These are phyloP conservation scores for Diplodia mutila DNA, from an alignment of 2,329 filamentous ascomycete species.

Conservation along the genomic window DNA sequence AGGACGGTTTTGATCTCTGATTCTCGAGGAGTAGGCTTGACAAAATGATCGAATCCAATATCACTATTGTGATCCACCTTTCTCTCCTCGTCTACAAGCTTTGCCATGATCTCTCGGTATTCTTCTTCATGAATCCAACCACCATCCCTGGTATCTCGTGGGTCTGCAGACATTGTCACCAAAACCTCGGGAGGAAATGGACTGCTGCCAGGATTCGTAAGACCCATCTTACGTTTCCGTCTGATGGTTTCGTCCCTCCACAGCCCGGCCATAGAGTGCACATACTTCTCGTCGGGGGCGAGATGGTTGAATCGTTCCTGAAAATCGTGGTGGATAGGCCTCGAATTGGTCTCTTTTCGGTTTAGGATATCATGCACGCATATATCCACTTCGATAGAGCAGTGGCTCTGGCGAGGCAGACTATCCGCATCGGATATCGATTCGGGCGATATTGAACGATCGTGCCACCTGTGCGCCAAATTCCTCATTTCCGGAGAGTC, in stretches of 20 bases:
- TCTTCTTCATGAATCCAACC: slow-evolving; percentile 94
- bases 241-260: slow-evolving; percentile 89
- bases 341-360: slow-evolving; percentile 71
- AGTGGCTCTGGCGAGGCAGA: slow-evolving; percentile 82
- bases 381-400: slow-evolving; percentile 86
- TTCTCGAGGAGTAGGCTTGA: slow-evolving; percentile 58
- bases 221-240: slow-evolving; percentile 71
- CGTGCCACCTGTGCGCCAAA: slow-evolving; percentile 76
- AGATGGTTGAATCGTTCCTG: slow-evolving; percentile 70
- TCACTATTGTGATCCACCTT: slow-evolving; percentile 49
- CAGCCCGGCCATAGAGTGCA: slow-evolving; percentile 89
- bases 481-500: slow-evolving; percentile 65
- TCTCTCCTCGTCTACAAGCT: slow-evolving; percentile 68
- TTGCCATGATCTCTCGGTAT: slow-evolving; percentile 66
- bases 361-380: slow-evolving; percentile 89
- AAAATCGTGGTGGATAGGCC: slow-evolving; percentile 87
- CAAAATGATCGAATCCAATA: slow-evolving; percentile 68
- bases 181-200: slow-evolving; percentile 82
- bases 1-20: slow-evolving; percentile 72
- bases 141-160: slow-evolving; percentile 70
- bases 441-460: slow-evolving; percentile 65
- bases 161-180: slow-evolving; percentile 85
- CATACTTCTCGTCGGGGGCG: slow-evolving; percentile 73
- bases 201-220: slow-evolving; percentile 66
- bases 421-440: slow-evolving; percentile 64